These are phyloP conservation scores for Collybia nuda DNA, from an alignment of 768 basidiomycete species.

Conservation along the genomic window DNA sequence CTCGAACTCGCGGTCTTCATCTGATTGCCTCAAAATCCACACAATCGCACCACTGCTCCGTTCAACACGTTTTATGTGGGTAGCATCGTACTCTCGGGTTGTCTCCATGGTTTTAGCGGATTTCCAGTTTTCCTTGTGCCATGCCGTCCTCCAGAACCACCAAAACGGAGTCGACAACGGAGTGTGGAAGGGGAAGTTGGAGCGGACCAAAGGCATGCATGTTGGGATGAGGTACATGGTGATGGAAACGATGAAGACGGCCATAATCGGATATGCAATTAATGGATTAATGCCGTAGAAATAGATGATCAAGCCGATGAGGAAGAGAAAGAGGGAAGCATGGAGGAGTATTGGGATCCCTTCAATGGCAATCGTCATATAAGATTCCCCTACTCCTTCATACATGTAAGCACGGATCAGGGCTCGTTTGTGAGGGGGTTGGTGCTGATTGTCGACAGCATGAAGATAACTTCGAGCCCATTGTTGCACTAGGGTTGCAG, in stretches of 20 bases:
- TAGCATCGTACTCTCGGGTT: no score
- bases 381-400: constrained; percentile 19
- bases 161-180: constrained; percentile 1
- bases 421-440: constrained; percentile 34
- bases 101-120: no score
- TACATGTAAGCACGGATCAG: constrained; percentile 40
- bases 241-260: background rate
- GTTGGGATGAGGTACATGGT: background rate
- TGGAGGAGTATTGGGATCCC: constrained; percentile 8
- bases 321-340: constrained; percentile 2
- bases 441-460: constrained; percentile 23
- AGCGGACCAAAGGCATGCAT: background rate
- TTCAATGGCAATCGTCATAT: constrained; percentile 2
- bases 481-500: constrained; percentile 24
- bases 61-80: no score
- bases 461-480: constrained; percentile 24
- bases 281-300: background rate
- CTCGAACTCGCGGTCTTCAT: no score
- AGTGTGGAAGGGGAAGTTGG: constrained; percentile 3
- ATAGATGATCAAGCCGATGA: constrained; percentile 2
- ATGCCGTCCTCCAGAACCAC: background rate
- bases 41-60: no score
- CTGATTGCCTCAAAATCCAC: no score
- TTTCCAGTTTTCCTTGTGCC: no score
- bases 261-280: background rate